Evolutionary conservation across 164 flowering plant species (phyloP).

Genomic region (Stephania yunnanensis): DNA sequence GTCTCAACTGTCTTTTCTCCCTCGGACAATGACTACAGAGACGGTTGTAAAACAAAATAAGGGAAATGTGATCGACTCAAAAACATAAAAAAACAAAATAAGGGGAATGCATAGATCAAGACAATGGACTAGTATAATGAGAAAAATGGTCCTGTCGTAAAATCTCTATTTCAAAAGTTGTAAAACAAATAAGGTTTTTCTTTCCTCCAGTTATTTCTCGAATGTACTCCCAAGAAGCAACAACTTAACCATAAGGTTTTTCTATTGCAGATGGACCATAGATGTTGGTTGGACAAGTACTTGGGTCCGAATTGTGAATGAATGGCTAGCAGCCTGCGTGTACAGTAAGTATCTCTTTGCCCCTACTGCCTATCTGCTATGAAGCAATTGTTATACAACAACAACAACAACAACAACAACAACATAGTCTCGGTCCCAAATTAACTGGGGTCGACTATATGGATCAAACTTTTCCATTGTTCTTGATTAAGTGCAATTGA

Average conservation of each 20-base stretch:
- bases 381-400: not conserved
- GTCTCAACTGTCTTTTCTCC: not conserved
- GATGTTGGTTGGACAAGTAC: conserved; percentile 95
- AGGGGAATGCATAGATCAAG: not conserved
- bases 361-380: not conserved
- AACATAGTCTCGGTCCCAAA: too few relatives aligned
- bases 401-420: too few relatives aligned
- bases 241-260: not conserved
- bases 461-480: too few relatives aligned
- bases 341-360: conserved; percentile 49
- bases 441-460: too few relatives aligned
- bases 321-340: conserved; percentile 82
- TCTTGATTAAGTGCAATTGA: too few relatives aligned
- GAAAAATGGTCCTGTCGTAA: too few relatives aligned
- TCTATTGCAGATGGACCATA: conserved; percentile 73
- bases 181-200: not conserved
- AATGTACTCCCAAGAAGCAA: not conserved
- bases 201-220: not conserved
- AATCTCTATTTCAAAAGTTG: too few relatives aligned
- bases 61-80: not conserved
- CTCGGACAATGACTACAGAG: not conserved
- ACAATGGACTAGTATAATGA: too few relatives aligned
- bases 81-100: not conserved
- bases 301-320: conserved; percentile 87
- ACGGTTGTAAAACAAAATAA: not conserved